These are phyloP conservation scores for Tricholoma terreum DNA, from an alignment of 768 basidiomycete species.

Conservation along the genomic window DNA sequence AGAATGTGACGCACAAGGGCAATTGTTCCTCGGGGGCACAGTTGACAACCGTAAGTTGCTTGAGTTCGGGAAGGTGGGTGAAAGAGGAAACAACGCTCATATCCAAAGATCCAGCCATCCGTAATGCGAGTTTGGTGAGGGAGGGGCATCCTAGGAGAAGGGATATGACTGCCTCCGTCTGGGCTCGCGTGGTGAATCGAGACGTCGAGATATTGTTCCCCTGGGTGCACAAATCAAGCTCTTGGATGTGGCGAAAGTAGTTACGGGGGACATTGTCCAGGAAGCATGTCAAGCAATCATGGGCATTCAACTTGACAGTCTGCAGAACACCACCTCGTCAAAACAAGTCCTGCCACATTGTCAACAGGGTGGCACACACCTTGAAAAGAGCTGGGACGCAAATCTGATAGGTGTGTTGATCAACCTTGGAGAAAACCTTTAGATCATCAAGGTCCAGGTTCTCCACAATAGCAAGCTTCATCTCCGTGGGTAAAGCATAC, in stretches of 20 bases:
- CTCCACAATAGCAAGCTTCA: conserved; percentile 57
- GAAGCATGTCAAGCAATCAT: conserved; percentile 47
- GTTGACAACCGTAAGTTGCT: conserved; percentile 47
- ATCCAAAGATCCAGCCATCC: conserved; percentile 47
- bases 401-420: conserved; percentile 47
- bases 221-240: conserved; percentile 47
- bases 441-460: conserved; percentile 44
- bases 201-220: conserved; percentile 10
- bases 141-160: conserved; percentile 49
- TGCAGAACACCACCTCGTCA: conserved; percentile 24
- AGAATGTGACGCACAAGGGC: conserved; percentile 43
- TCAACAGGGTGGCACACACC: conserved; percentile 30
- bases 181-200: conserved; percentile 24
- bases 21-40: conserved; percentile 35
- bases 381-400: conserved; percentile 61
- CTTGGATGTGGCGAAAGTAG: conserved; percentile 51
- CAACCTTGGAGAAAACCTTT: conserved; percentile 45
- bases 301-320: conserved; percentile 48
- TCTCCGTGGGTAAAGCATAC: conserved; percentile 61
- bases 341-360: conserved; percentile 4
- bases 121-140: conserved; percentile 46
- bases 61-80: conserved; percentile 39
- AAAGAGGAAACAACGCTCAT: conserved; percentile 50
- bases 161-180: conserved; percentile 46
- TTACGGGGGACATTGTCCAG: conserved; percentile 51